phyloP scores from a whole-genome alignment of 2,329 filamentous ascomycete genomes.

The Westerdykella sp. region DNA sequence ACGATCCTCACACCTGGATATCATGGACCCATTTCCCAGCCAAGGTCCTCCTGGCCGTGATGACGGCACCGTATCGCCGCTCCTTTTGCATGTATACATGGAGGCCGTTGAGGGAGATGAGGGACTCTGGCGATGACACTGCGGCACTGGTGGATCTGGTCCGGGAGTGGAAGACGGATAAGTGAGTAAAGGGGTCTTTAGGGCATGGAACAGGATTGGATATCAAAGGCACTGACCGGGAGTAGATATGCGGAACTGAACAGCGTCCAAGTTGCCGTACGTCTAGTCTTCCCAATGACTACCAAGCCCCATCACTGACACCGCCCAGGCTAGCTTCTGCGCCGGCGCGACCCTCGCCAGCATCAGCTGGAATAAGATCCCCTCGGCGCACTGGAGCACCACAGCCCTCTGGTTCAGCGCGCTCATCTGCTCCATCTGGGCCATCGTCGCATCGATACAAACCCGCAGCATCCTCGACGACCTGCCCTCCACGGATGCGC shows the following conservation, averaged over 20 bases:
- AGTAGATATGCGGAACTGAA: conserved; percentile 15
- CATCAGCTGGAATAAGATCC: conserved; percentile 14
- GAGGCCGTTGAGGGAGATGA: conserved; percentile 19
- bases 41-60: conserved; percentile 5
- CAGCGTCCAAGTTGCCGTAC: conserved; percentile 21
- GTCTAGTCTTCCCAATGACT: background rate
- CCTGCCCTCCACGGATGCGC: conserved; percentile 15
- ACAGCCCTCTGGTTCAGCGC: conserved; percentile 20
- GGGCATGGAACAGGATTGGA: no score
- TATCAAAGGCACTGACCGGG: no score
- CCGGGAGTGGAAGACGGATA: conserved; percentile 21
- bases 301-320: background rate
- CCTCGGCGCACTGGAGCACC: conserved; percentile 16
- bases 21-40: conserved; percentile 2
- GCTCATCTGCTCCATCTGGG: conserved; percentile 24
- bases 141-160: conserved; percentile 12
- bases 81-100: conserved; percentile 29
- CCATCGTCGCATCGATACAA: conserved; percentile 25
- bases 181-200: conserved; percentile 4
- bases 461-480: conserved; percentile 24
- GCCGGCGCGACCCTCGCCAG: conserved; percentile 19
- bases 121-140: conserved; percentile 14
- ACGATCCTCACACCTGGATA: conserved; percentile 17
- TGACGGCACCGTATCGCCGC: conserved; percentile 23
- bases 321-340: conserved; percentile 21